Evolutionary conservation across 202 grass and related monocot species (phyloP), one percentile per base, ranked within the genome.

Genomic region (Bolboschoenoplectus hybrid): DNA sequence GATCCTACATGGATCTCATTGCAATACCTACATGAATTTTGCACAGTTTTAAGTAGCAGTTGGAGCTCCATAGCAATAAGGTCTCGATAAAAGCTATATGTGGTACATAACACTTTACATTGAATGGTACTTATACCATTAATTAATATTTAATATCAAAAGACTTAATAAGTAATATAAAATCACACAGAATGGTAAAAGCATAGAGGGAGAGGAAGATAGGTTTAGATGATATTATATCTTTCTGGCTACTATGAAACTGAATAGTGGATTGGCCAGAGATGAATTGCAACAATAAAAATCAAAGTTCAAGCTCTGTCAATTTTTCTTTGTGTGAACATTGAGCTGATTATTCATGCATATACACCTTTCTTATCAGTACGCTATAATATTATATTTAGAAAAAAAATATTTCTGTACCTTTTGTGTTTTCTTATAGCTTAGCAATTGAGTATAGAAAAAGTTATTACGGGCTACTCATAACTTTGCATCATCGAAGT

Each of bases 1-100:
- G 86, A 74, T 83, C 92, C 97, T 58, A 96, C 93, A 87, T 99
- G 97, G 80, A 99, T 91, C 84, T 96, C 97, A 47, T 87, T 91
- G 86, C 97, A 96, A 87, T 92, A 90, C 85, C 97, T 99, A 85
- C 81, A 89, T 1, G 14, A 47, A 47, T 7, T 51, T 51, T 13
- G 0, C 71, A 74, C 71, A 74, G 19, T 70, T 74, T 45, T 74
- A 52, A 51, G 71, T 34, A 74, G 46, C 46, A 32, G 9, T 34
- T 20, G 52, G 38, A 52, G 46, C 45, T 74, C 20, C 46, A 32
- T 49, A 34, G 70, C 8, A 73, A 17, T 73, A 73, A 73, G 17
- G n/a, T 74, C 43, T 50, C 17, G 20, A 3, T 50, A 74, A 74
- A 74, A 74, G 7, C 8, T 34, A 34, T 9, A 74, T 70, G n/a